Evolutionary conservation across 352 stramenopile genomes (phyloP), one percentile per base, ranked within the genome.

Genomic region (Globisporangium middletonii): DNA sequence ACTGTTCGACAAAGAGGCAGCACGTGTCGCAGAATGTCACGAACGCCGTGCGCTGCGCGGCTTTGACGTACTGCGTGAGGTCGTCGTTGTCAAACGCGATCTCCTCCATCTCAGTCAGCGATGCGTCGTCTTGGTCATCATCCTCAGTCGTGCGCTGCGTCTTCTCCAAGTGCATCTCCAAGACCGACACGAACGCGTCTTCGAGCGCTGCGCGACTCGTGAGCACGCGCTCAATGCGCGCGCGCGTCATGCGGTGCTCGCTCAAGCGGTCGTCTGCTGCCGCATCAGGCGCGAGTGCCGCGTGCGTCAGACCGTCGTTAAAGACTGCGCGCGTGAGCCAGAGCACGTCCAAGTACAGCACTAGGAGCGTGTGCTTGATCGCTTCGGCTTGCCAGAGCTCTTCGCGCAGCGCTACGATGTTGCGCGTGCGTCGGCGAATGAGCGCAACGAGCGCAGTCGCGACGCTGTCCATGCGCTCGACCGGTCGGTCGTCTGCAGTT

Each of bases 1-100:
- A 91, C 55, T 89, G 89, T 57, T 95, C 84, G 23, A 92, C 77
- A 52, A 92, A 93, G 23, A 95, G 67, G 59, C 86, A 94, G 0
- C 80, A 69, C 11, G 74, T 64, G 62, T 95, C 86, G 50, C 86
- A 93, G 56, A 92, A 90, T 0, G 73, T 78, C 42, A 93, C 55
- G 56, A 93, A 95, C 6, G 84, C 84, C 30, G 73, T 68, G 1
- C 72, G 64, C 57, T 95, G 86, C 4, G 70, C 73, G 5, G 81
- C 71, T 56, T 70, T 81, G 38, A 95, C 79, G 42, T 80, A 92
- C 26, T 67, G 23, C 47, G 63, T 56, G 15, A 83, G 45, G 27
- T 73, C 62, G 5, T 79, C 72, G 51, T 86, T 68, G 55, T 89
- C 71, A 37, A 94, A 72, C n/a, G 62, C 59, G 44, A 92, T 79